Evolutionary conservation across 805 yeast genomes (phyloP).

Genomic region (Sungouiozyma ichnusensis): DNA sequence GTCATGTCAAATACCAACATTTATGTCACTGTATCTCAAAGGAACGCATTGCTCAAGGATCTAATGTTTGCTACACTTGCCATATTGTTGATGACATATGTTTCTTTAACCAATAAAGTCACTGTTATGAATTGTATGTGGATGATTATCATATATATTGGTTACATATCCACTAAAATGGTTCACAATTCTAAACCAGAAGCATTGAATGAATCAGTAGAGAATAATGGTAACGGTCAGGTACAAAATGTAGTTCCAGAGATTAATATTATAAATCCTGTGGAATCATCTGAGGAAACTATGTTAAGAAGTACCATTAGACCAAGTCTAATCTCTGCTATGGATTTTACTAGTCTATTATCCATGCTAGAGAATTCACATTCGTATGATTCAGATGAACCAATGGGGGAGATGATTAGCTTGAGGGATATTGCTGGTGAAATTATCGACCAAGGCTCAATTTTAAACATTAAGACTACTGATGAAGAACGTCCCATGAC

Average conservation of each 20-base stretch:
- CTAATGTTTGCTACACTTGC: constrained; percentile 18
- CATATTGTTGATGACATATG: constrained; percentile 16
- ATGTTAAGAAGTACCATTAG: constrained; percentile 11
- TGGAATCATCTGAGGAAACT: constrained; percentile 1
- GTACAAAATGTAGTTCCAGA: neutral
- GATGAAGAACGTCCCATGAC: neutral
- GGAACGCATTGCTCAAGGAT: constrained; percentile 17
- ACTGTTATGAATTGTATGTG: constrained; percentile 19
- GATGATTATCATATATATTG: constrained; percentile 19
- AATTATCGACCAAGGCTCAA: neutral
- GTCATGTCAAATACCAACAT: constrained; percentile 17
- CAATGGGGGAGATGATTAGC: constrained; percentile 6
- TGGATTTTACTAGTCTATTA: constrained; percentile 23
- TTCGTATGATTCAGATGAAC: neutral
- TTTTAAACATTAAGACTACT: neutral
- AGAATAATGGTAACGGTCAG: neutral
- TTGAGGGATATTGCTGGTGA: neutral
- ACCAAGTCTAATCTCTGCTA: constrained; percentile 23
- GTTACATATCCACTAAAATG: constrained; percentile 10
- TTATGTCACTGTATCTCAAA: constrained; percentile 12
- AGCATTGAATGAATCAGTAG: neutral
- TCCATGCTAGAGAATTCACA: constrained; percentile 18
- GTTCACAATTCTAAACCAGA: neutral
- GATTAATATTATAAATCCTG: neutral
- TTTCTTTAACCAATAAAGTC: constrained; percentile 16